Evolutionary conservation across 352 stramenopile genomes (phyloP).

Genomic region (Pythium apleroticum): DNA sequence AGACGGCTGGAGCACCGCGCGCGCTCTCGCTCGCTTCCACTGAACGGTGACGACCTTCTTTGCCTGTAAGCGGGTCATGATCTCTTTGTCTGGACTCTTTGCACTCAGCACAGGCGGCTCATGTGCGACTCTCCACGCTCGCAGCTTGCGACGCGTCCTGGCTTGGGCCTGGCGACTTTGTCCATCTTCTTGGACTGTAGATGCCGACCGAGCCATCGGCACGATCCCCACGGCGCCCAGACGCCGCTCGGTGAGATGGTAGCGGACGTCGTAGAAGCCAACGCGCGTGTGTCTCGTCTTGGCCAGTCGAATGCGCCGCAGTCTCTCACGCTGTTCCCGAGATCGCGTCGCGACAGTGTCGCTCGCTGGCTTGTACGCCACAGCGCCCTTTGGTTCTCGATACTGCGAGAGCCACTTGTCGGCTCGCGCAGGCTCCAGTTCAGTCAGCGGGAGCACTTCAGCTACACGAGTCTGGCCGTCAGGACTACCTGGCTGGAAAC

Average conservation of each 20-base stretch:
- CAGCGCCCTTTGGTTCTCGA: constrained; percentile 1
- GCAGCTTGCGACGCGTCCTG: constrained; percentile 6
- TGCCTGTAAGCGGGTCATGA: not conserved
- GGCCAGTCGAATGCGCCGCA: constrained; percentile 10
- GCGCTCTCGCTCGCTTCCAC: constrained; percentile 14
- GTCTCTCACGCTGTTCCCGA: constrained; percentile 5
- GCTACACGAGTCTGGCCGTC: not conserved
- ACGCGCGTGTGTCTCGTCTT: constrained; percentile 17
- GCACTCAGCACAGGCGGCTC: not conserved
- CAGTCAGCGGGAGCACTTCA: not conserved
- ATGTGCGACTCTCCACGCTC: not conserved
- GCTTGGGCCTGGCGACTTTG: constrained; percentile 1
- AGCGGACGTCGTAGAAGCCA: constrained; percentile 13
- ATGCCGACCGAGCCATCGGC: constrained; percentile 8
- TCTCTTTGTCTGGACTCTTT: not conserved
- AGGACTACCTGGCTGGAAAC: not conserved
- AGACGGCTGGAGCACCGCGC: not conserved
- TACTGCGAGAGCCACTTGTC: constrained; percentile 23
- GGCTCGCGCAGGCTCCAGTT: constrained; percentile 2
- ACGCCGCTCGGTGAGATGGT: constrained; percentile 8
- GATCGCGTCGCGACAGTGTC: not conserved
- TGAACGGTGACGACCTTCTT: constrained; percentile 6
- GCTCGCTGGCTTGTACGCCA: constrained; percentile 11
- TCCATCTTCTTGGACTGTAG: not conserved
- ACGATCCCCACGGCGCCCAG: constrained; percentile 5